phyloP scores from a whole-genome alignment of 345 rosid species.

The Eucalyptus coolabah region DNA sequence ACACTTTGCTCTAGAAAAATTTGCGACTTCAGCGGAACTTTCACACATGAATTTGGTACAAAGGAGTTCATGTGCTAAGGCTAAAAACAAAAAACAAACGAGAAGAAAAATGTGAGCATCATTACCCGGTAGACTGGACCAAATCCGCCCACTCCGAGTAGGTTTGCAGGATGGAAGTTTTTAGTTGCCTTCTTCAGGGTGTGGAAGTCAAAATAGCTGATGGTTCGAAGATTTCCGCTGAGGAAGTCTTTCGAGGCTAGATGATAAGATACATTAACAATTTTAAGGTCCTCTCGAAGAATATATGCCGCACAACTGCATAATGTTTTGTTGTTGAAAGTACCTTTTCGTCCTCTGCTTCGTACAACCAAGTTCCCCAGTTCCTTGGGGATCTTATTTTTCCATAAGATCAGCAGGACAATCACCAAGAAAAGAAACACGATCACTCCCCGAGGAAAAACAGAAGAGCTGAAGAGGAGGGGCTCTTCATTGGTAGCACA shows the following conservation, averaged over 20 bases:
- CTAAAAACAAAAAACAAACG: background rate
- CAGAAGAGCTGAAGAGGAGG: constrained; percentile 4
- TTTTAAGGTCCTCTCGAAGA: background rate
- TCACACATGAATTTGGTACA: background rate
- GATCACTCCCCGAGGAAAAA: constrained; percentile 18
- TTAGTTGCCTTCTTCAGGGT: constrained; percentile 54
- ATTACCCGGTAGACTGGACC: constrained; percentile 53
- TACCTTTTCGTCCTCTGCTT: constrained; percentile 1
- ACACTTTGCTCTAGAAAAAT: background rate
- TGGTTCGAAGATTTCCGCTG: constrained; percentile 25
- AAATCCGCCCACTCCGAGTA: constrained; percentile 59
- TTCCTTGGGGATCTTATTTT: constrained; percentile 1
- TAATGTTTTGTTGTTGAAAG: background rate
- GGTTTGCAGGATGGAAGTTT: constrained; percentile 34
- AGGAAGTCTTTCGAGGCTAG: constrained; percentile 26
- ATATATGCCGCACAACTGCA: background rate
- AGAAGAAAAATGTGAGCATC: background rate
- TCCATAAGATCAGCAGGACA: constrained; percentile 9
- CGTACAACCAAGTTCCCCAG: background rate
- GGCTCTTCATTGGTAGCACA: background rate
- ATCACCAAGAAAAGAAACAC: constrained; percentile 14
- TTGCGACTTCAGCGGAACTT: background rate
- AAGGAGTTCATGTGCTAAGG: background rate
- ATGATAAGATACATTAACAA: background rate
- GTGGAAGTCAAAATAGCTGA: constrained; percentile 35